Evolutionary conservation across 257 asterid genomes (phyloP), one percentile per base, ranked within the genome.

Genomic region (Petrea volubilis): DNA sequence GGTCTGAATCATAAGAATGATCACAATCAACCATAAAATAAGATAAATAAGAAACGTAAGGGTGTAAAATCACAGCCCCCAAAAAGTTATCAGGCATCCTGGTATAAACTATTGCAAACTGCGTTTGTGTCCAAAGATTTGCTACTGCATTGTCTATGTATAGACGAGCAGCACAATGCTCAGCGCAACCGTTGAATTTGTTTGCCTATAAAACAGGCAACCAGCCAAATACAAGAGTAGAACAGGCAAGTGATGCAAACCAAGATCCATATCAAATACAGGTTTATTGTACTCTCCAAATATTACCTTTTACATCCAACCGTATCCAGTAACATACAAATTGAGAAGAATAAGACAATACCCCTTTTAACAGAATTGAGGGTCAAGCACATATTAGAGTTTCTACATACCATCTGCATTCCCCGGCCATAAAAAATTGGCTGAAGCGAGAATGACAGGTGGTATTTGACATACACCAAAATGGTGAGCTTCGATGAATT

Each of bases 391-490:
- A 66, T 49, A 71, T 66, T 67, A 74, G 63, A 69, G 47, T 77
- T 33, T 74, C 84, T 85, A 83, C 81, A 38, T 50, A 53, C 82
- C 85, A 72, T 77, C 87, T 51, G 66, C 56, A 79, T 72, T 83
- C 83, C 82, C 76, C 69, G 76, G 79, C 89, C 87, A 80, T 51
- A 79, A 86, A 76, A 87, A 71, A 74, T 74, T 67, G 90, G 86
- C 41, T 74, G 47, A 63, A 71, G 51, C 65, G 77, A 79, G 85
- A 67, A 73, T 46, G 68, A 77, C 67, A 73, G 86, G 53, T 49
- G 52, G 70, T 25, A 61, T 70, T 64, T 60, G 72, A 81, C 82
- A 77, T 47, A 67, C 60, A 67, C 85, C 73, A 78, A 73, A 76
- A 79, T 46, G 71, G 79, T 74, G 84, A 79, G 78, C 78, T 51